These are phyloP conservation scores for Biscutella laevigata DNA, from an alignment of 441 rosid genomes.

Conservation along the genomic window DNA sequence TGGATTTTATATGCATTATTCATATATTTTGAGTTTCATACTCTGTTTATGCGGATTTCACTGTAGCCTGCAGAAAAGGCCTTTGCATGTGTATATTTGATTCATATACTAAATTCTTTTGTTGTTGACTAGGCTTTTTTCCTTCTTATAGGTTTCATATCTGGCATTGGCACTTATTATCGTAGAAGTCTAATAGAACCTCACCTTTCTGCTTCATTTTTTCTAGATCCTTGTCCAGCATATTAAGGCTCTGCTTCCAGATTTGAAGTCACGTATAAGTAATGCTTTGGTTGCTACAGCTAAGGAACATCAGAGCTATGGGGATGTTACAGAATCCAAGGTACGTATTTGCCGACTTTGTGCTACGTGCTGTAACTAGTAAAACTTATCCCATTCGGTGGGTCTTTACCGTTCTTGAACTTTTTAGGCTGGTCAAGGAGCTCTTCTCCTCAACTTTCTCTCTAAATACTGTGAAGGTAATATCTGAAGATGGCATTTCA, in stretches of 20 bases:
- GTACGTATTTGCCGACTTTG: too few relatives aligned
- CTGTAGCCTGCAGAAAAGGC: too few relatives aligned
- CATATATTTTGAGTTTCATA: too few relatives aligned
- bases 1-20: too few relatives aligned
- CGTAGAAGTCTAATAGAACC: not conserved
- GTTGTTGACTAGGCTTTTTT: too few relatives aligned
- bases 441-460: conserved; percentile 83
- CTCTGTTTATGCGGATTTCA: too few relatives aligned
- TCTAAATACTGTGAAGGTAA: conserved; percentile 91
- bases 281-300: conserved; percentile 62
- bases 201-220: not conserved
- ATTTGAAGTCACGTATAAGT: conserved; percentile 71
- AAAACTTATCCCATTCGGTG: too few relatives aligned
- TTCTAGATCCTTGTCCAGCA: conserved; percentile 85
- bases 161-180: not conserved
- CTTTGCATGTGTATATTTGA: too few relatives aligned
- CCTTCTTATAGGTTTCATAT: not conserved
- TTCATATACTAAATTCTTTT: too few relatives aligned
- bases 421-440: conserved; percentile 92
- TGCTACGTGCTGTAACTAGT: too few relatives aligned
- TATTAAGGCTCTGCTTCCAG: conserved; percentile 76
- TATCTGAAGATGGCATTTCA: not conserved
- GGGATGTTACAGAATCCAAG: conserved; percentile 84
- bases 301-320: conserved; percentile 92
- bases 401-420: conserved; percentile 18